Percentiles rank a stretch among this genome's conserved stretches.
These are phyloP conservation scores for Chalciporus sp. DNA, from an alignment of 1,284 basidiomycete species.

Conservation along the genomic window DNA sequence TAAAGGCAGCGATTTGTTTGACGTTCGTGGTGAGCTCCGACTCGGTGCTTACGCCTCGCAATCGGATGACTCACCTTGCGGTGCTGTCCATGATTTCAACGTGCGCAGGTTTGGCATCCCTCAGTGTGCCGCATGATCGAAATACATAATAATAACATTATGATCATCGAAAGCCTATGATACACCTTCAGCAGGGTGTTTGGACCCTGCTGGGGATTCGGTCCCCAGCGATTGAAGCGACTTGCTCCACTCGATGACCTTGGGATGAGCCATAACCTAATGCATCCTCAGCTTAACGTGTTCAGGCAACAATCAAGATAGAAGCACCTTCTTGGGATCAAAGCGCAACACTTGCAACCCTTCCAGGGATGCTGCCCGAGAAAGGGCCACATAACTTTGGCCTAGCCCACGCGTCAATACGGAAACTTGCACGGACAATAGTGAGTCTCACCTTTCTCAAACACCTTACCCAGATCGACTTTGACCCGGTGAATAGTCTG, in stretches of 20 bases:
- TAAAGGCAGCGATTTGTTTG: no score
- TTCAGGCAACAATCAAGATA: neutral
- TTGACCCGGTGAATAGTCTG: conserved; percentile 72
- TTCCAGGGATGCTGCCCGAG: conserved; percentile 78
- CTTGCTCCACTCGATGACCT: conserved; percentile 51
- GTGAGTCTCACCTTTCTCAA: conserved; percentile 64
- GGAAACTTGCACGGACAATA: neutral
- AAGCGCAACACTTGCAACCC: conserved; percentile 82
- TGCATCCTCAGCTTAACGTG: neutral
- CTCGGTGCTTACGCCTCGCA: no score
- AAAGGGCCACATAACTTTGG: conserved; percentile 84
- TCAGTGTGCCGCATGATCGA: neutral
- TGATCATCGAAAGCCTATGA: neutral
- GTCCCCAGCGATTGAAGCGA: conserved; percentile 15
- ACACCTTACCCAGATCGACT: conserved; percentile 62
- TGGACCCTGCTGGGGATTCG: neutral
- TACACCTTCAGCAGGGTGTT: neutral
- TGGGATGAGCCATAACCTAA: conserved; percentile 55
- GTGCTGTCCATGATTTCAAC: neutral
- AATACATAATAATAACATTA: conserved; percentile 18
- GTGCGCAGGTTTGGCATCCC: neutral
- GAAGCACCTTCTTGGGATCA: conserved; percentile 61
- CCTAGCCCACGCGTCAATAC: conserved; percentile 37
- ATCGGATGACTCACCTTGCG: no score
- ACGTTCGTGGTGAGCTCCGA: no score